These are phyloP conservation scores for Trypanosoma cruzi DNA, from an alignment of 208 protist genomes.

Conservation along the genomic window DNA sequence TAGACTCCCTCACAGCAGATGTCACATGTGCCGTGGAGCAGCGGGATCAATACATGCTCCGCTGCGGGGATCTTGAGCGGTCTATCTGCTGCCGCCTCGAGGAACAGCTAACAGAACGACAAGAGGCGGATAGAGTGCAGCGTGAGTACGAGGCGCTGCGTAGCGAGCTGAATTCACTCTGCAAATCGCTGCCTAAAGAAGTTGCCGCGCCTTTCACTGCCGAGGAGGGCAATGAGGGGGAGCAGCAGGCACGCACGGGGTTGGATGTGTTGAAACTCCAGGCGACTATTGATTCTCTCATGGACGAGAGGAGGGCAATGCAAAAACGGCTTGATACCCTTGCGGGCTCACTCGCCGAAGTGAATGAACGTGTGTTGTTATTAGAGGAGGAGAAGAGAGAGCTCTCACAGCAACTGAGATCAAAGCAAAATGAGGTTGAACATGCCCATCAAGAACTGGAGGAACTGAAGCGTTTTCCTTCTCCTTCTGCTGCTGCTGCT, in stretches of 20 bases:
- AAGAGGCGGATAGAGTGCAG: constrained; percentile 1
- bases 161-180: neutral
- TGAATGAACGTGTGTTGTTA: neutral
- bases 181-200: neutral
- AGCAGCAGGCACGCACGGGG: too few species aligned
- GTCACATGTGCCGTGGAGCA: neutral
- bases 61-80: constrained; percentile 24
- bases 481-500: neutral
- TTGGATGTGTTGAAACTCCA: neutral
- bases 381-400: neutral
- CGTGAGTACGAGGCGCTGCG: constrained; percentile 10
- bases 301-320: neutral
- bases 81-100: constrained; percentile 5
- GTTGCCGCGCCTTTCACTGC: neutral
- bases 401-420: neutral
- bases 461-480: neutral
- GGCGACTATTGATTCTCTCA: neutral
- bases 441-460: neutral
- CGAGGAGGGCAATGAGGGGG: neutral
- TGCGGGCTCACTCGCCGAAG: neutral
- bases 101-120: neutral
- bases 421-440: neutral
- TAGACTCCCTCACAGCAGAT: constrained; percentile 1
- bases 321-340: neutral
- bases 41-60: neutral